Evolutionary conservation across 257 asterid species (phyloP), one percentile per base, ranked within the genome.

Genomic region (Lycium barbarum): DNA sequence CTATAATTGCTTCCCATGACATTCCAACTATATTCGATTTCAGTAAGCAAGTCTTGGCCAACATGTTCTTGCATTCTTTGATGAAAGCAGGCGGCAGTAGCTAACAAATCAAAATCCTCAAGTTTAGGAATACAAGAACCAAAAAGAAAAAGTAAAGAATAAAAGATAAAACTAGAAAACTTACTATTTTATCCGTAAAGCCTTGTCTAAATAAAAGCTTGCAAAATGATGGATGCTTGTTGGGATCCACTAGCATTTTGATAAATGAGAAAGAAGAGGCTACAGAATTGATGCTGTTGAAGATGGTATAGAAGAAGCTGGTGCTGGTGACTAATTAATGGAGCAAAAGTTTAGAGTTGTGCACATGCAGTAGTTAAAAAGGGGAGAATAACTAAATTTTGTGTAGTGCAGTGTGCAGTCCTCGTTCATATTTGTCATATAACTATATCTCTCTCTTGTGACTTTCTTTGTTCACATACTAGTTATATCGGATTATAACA

Each of bases 181-280:
- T 35, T 3, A 12, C 79, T 17, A 71, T 43, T 71, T 18, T 22
- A 18, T 71, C 35, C 57, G 0, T 71, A 1, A 17, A 71, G 3
- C 35, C 33, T 17, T 40, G 33, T 18, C 4, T 71, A 71, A 18
- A 43, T 71, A 71, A 40, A 71, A 17, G 9, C 7, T 40, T 71
- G 79, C 35, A 43, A 43, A 71, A 71, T 8, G 57, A 43, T 40
- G 36, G 79, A 43, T 43, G 35, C 35, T 43, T 71, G 17, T 71
- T 17, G 35, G 79, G 79, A 71, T 71, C 79, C 55, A 71, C 15
- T 43, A 17, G 79, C 79, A 71, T 71, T 71, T 40, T 72, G 80
- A 72, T 57, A 68, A 12, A 3, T 36, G 4, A 65, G 45, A 36
- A 14, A 35, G 4, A 66, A 66, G 47, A 66, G 11, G n/a, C 10